phyloP scores from a whole-genome alignment of 108 stramenopile species.

The Thalassiosira profunda region DNA sequence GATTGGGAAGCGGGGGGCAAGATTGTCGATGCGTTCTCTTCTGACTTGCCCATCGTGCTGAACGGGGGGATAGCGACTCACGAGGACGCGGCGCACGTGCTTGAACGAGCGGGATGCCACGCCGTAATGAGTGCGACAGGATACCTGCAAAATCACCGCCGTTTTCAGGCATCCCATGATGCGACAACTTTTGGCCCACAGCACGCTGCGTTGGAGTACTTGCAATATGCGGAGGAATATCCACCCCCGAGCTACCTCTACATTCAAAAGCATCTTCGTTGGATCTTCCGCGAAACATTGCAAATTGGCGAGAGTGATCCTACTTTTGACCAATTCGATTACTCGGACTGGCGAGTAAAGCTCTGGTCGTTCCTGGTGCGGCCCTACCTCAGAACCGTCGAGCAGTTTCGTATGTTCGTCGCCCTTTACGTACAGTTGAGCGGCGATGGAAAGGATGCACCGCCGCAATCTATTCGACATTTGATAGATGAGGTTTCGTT shows the following conservation, averaged over 20 bases:
- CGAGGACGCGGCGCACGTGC: conserved; percentile 14
- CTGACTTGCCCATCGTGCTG: conserved; percentile 37
- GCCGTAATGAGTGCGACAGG: conserved; percentile 60
- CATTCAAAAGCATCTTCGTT: conserved; percentile 63
- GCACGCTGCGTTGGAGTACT: conserved; percentile 48
- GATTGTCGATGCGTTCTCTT: conserved; percentile 38
- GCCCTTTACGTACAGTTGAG: conserved; percentile 54
- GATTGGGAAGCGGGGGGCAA: conserved; percentile 41
- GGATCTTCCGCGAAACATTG: conserved; percentile 61
- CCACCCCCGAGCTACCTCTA: conserved; percentile 65
- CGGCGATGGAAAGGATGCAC: neutral
- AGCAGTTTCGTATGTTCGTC: conserved; percentile 62
- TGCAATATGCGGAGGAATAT: conserved; percentile 47
- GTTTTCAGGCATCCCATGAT: conserved; percentile 6
- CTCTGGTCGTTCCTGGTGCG: conserved; percentile 66
- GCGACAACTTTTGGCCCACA: conserved; percentile 6
- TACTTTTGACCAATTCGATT: conserved; percentile 22
- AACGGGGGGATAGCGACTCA: conserved; percentile 45
- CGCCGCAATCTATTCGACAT: conserved; percentile 2
- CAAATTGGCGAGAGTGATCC: conserved; percentile 43
- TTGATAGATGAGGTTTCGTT: conserved; percentile 35
- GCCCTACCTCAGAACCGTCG: conserved; percentile 46
- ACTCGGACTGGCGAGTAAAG: conserved; percentile 49
- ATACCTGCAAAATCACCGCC: conserved; percentile 49
- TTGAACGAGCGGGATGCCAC: conserved; percentile 46